phyloP scores from a whole-genome alignment of 805 yeast genomes.

The Saccharomycopsis lassenensis region DNA sequence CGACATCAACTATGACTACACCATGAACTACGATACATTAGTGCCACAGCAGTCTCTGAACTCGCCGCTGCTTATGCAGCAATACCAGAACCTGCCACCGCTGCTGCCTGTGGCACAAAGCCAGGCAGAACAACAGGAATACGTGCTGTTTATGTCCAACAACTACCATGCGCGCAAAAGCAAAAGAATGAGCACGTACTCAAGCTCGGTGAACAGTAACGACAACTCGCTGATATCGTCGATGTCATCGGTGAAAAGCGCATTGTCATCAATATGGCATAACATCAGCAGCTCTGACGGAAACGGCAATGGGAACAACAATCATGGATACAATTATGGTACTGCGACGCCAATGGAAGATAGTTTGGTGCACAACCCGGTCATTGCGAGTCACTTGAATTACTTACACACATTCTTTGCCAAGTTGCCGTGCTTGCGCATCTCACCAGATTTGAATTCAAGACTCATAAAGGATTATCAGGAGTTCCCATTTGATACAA shows the following conservation, averaged over 20 bases:
- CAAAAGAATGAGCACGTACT: slow-evolving; percentile 14
- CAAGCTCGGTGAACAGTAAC: slow-evolving; percentile 16
- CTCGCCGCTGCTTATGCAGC: no score
- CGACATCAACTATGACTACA: slow-evolving; percentile 36
- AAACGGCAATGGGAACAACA: slow-evolving; percentile 23
- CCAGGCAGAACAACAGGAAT: slow-evolving; percentile 13
- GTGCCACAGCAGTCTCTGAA: not conserved
- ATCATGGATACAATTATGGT: no score
- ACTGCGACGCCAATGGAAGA: slow-evolving; percentile 2
- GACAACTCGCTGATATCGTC: slow-evolving; percentile 37
- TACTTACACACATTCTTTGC: slow-evolving; percentile 55
- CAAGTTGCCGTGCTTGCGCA: slow-evolving; percentile 50
- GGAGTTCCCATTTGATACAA: slow-evolving; percentile 62
- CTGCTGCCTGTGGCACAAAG: no score
- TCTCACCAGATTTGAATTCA: slow-evolving; percentile 50
- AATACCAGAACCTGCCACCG: no score
- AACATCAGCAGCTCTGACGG: slow-evolving; percentile 5
- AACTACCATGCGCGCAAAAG: slow-evolving; percentile 12
- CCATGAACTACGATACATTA: slow-evolving; percentile 2
- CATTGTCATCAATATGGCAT: slow-evolving; percentile 17
- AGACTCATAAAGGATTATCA: slow-evolving; percentile 50
- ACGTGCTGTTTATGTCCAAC: slow-evolving; percentile 17
- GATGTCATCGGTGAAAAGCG: slow-evolving; percentile 44
- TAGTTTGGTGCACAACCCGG: slow-evolving; percentile 20
- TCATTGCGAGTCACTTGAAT: slow-evolving; percentile 33